Percentiles rank a stretch among this genome's conserved stretches.
Evolutionary conservation across 1,284 basidiomycete genomes (phyloP).

Genomic region (Cystobasidium sp.): DNA sequence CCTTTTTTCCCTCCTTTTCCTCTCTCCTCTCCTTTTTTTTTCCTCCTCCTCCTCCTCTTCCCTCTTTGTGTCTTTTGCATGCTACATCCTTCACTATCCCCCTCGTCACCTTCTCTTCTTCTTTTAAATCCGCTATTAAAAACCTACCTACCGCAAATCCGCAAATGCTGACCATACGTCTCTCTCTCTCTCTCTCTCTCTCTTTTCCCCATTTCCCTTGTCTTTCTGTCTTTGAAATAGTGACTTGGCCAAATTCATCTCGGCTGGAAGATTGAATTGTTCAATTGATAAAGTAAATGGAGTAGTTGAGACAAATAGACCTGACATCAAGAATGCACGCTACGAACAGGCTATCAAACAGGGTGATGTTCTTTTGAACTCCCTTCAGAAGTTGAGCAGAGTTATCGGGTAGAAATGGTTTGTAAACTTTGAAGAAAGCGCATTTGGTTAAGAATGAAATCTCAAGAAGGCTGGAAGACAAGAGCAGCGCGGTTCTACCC

Average conservation of each 20-base stretch:
- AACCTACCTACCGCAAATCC: too few relatives aligned
- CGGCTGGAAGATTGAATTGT: conserved; percentile 82
- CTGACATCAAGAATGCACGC: conserved; percentile 78
- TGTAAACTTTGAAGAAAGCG: too few relatives aligned
- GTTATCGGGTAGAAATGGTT: conserved; percentile 51
- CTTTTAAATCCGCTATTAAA: neutral
- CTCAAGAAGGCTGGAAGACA: too few relatives aligned
- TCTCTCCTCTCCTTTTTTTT: neutral
- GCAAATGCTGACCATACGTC: too few relatives aligned
- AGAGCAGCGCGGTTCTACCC: too few relatives aligned
- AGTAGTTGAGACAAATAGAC: conserved; percentile 90
- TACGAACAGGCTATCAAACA: conserved; percentile 88
- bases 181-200: too few relatives aligned
- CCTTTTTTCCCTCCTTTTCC: neutral
- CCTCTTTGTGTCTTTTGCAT: too few relatives aligned
- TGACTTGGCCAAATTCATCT: conserved; percentile 91
- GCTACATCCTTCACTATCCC: neutral
- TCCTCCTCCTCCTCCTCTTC: neutral
- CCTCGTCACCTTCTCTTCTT: neutral
- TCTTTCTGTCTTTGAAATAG: conserved; percentile 58
- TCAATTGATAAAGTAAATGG: conserved; percentile 94
- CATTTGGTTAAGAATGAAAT: too few relatives aligned
- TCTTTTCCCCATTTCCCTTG: neutral
- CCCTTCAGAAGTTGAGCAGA: conserved; percentile 54
- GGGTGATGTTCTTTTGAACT: conserved; percentile 82